Evolutionary conservation across 768 basidiomycete genomes (phyloP).

Genomic region (Leccinum longicurvipes): DNA sequence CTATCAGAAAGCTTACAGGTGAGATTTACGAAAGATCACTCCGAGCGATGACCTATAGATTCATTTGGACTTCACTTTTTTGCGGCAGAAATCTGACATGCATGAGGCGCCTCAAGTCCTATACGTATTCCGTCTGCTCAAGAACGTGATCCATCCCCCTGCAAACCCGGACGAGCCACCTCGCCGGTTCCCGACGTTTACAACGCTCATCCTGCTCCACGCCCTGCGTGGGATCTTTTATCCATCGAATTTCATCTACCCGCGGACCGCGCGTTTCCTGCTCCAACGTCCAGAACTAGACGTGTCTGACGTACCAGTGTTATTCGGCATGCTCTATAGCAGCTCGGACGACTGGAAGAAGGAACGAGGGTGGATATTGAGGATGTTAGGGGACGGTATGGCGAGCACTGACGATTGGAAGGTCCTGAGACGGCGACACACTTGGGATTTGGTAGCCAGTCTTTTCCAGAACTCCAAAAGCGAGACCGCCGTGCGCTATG

Average conservation of each 20-base stretch:
- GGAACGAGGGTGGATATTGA: conserved; percentile 87
- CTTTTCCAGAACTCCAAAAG: conserved; percentile 65
- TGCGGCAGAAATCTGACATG: conserved; percentile 55
- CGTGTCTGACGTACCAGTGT: conserved; percentile 79
- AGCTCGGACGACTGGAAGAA: conserved; percentile 76
- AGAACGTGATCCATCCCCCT: conserved; percentile 12
- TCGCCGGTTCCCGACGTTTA: conserved; percentile 68
- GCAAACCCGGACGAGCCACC: conserved; percentile 48
- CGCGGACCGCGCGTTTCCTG: conserved; percentile 80
- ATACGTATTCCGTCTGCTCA: conserved; percentile 55
- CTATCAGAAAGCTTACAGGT: conserved; percentile 66
- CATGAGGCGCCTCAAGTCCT: conserved; percentile 75
- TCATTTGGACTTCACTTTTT: not conserved
- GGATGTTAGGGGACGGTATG: conserved; percentile 85
- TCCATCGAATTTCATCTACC: conserved; percentile 86
- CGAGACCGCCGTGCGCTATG: conserved; percentile 50
- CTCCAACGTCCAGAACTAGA: conserved; percentile 87
- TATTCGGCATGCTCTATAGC: conserved; percentile 87
- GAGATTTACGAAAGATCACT: conserved; percentile 17
- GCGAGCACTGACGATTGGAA: conserved; percentile 75
- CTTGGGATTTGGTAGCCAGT: no score
- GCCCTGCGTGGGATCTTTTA: conserved; percentile 80
- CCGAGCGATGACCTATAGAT: not conserved
- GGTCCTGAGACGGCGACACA: conserved; percentile 74
- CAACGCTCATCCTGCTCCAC: conserved; percentile 80